Conservation (phyloP, 2,329 filamentous ascomycete genomes). For the Fusarium austroafricanum region DNA sequence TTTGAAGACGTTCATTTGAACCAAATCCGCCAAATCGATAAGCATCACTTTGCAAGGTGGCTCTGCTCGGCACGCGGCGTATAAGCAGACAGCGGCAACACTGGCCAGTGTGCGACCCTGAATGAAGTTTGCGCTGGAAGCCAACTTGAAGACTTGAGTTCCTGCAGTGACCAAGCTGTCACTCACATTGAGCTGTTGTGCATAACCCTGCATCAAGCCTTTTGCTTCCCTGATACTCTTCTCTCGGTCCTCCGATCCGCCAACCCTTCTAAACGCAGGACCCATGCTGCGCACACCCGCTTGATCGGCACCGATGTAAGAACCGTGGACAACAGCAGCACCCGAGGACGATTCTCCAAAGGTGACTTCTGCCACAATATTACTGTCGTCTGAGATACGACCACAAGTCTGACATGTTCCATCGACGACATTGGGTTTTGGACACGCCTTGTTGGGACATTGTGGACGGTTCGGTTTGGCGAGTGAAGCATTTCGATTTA, state of each 20-base stretch:
- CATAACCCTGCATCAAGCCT: constrained; percentile 71
- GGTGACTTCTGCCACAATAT: constrained; percentile 91
- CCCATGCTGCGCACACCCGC: constrained; percentile 78
- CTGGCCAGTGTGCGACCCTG: constrained; percentile 87
- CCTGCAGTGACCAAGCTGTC: constrained; percentile 73
- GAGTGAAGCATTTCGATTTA: constrained; percentile 49
- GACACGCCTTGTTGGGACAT: constrained; percentile 71
- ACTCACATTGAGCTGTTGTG: constrained; percentile 68
- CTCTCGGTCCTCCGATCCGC: constrained; percentile 68
- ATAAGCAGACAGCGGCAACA: constrained; percentile 91
- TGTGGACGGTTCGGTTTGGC: constrained; percentile 54
- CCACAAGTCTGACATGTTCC: constrained; percentile 86
- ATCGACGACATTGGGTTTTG: constrained; percentile 70
- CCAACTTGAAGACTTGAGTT: constrained; percentile 80
- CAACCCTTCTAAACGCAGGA: constrained; percentile 70
- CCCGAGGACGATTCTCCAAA: constrained; percentile 91
- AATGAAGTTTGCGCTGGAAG: constrained; percentile 79
- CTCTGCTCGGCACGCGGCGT: constrained; percentile 85
- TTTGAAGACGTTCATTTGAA: constrained; percentile 88
- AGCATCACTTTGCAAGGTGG: constrained; percentile 88
- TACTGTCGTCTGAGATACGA: constrained; percentile 83
- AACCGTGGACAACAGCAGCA: constrained; percentile 90
- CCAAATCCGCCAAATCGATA: constrained; percentile 91
- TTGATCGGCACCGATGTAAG: constrained; percentile 86
- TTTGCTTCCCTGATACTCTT: constrained; percentile 69